Percentiles rank a stretch among this genome's conserved stretches.
These are phyloP conservation scores for Micromonas commoda DNA, from an alignment of 139 green algal genomes.

Conservation along the genomic window DNA sequence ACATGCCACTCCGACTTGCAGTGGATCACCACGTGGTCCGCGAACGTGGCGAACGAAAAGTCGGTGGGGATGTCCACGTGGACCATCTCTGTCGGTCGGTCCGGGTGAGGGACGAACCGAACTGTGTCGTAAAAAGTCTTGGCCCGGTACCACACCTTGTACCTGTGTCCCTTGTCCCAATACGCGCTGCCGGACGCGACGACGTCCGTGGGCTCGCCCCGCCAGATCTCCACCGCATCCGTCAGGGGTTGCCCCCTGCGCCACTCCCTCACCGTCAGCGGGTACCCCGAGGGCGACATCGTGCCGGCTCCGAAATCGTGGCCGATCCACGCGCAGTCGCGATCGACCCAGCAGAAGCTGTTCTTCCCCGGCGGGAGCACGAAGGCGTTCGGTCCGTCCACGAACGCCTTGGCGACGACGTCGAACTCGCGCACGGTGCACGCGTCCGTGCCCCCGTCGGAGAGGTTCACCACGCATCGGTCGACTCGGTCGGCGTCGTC, in stretches of 20 bases:
- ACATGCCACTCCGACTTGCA: not conserved
- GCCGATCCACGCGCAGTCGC: not conserved
- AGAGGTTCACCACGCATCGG: not conserved
- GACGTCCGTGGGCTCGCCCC: conserved; percentile 3
- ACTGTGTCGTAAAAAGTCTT: not conserved
- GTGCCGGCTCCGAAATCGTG: not conserved
- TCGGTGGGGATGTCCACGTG: not conserved
- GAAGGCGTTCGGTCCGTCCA: not conserved
- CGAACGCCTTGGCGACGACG: not conserved
- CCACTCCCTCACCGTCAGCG: not conserved
- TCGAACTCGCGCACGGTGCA: conserved; percentile 6
- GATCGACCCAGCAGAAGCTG: conserved; percentile 14
- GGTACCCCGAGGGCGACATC: not conserved
- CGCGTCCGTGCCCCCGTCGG: conserved; percentile 6
- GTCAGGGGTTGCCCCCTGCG: not conserved
- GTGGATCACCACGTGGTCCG: not conserved
- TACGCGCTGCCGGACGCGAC: not conserved
- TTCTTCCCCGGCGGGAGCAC: not conserved
- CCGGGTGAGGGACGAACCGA: not conserved
- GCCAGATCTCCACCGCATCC: not conserved
- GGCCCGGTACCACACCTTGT: not conserved
- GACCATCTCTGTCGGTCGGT: not conserved
- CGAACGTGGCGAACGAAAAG: not conserved
- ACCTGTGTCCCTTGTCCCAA: not conserved
- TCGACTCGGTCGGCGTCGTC: not conserved